phyloP scores from a whole-genome alignment of 163 green algal genomes.

The Coccomyxa subellipsoidea region DNA sequence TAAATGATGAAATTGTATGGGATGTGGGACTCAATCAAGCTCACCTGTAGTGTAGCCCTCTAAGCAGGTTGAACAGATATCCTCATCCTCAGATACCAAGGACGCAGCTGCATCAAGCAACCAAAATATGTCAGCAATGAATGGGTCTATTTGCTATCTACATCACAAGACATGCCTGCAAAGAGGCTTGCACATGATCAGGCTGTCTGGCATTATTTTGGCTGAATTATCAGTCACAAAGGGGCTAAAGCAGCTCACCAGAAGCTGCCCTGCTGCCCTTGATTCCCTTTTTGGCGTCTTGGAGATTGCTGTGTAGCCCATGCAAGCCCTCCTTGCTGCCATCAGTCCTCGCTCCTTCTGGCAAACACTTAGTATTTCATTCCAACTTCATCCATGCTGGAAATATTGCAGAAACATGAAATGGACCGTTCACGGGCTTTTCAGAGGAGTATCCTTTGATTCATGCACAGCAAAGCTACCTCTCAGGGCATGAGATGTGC shows the following conservation, averaged over 20 bases:
- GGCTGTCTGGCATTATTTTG: too few relatives aligned
- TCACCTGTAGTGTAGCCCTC: constrained; percentile 54
- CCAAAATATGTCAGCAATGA: constrained; percentile 1
- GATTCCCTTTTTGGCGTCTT: not conserved
- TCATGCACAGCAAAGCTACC: not conserved
- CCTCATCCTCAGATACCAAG: constrained; percentile 37
- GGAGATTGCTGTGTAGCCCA: not conserved
- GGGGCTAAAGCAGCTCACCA: constrained; percentile 7
- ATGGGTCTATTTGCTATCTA: too few relatives aligned
- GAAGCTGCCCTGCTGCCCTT: not conserved
- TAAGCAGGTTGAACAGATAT: constrained; percentile 83
- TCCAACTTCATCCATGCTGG: not conserved
- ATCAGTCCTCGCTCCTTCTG: not conserved
- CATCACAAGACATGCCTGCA: too few relatives aligned
- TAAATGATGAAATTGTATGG: too few relatives aligned
- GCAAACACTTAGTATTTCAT: not conserved
- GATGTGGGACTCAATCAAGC: constrained; percentile 8
- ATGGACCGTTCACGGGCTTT: not conserved
- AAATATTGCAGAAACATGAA: not conserved
- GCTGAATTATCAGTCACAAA: too few relatives aligned
- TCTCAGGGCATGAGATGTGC: not conserved
- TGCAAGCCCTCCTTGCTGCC: not conserved
- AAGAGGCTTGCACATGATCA: too few relatives aligned
- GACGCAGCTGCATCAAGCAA: constrained; percentile 1
- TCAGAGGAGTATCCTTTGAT: not conserved